Percentiles rank a stretch among this genome's conserved stretches.
These are phyloP conservation scores for Aspergillus sclerotiicarbonarius DNA, from an alignment of 495 filamentous ascomycete genomes.

Conservation along the genomic window DNA sequence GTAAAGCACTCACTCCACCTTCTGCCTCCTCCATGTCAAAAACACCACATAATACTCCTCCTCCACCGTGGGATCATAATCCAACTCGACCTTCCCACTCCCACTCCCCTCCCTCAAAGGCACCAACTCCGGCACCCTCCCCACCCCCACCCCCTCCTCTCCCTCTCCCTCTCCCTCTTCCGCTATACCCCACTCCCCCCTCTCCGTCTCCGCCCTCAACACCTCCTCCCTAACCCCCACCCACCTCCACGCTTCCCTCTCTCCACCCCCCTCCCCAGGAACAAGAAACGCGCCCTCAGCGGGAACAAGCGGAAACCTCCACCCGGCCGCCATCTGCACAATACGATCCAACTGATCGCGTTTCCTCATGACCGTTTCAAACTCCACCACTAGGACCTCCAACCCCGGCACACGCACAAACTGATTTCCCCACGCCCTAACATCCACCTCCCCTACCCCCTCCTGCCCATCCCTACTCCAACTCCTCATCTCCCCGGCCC, in stretches of 20 bases:
- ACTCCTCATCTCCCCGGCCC: background rate
- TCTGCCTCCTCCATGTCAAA: background rate
- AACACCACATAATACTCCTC: conserved; percentile 3
- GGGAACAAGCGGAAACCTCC: background rate
- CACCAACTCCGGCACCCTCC: background rate
- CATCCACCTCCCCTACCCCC: background rate
- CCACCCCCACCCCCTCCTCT: background rate
- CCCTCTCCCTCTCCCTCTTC: background rate
- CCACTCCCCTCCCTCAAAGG: background rate
- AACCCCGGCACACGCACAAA: background rate
- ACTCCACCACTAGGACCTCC: background rate
- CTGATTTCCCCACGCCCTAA: background rate
- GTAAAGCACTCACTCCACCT: background rate
- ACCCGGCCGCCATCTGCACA: background rate
- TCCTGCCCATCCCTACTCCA: too few species aligned
- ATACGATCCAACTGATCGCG: conserved; percentile 1
- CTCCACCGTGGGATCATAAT: background rate
- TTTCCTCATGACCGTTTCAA: conserved; percentile 2
- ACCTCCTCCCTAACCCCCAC: conserved; percentile 1
- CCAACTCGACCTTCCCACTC: background rate
- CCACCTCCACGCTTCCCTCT: background rate
- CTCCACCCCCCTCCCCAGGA: background rate
- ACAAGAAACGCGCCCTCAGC: background rate
- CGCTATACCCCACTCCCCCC: background rate
- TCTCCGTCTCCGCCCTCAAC: background rate